phyloP scores from a whole-genome alignment of 75 land plant species.

The Selaginella tamariscina region DNA sequence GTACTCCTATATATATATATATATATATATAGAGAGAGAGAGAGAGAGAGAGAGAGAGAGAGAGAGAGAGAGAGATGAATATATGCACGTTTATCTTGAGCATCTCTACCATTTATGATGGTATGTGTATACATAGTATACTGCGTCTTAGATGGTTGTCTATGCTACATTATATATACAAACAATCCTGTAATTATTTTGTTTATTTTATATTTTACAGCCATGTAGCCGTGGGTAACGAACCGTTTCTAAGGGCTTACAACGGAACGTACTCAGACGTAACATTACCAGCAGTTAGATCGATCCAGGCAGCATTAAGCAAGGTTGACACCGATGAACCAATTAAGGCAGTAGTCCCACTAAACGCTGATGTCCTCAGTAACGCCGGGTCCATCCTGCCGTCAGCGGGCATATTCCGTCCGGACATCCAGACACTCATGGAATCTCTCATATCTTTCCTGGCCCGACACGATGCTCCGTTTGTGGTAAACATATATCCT shows the following conservation, averaged over 20 bases:
- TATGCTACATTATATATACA: no score
- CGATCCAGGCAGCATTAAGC: not conserved
- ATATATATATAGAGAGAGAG: no score
- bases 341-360: not conserved
- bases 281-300: not conserved
- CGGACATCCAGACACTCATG: not conserved
- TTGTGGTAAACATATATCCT: slow-evolving; percentile 7
- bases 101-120: no score
- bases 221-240: not conserved
- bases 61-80: no score
- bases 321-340: not conserved
- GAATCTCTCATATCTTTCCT: not conserved
- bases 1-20: no score
- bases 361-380: not conserved
- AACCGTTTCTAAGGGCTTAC: not conserved
- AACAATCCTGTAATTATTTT: not conserved
- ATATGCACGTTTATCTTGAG: no score
- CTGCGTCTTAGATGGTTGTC: no score
- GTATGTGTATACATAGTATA: no score
- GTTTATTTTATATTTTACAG: not conserved
- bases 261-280: not conserved
- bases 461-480: not conserved
- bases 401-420: not conserved
- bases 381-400: not conserved
- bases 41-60: no score